phyloP scores from a whole-genome alignment of 2,329 filamentous ascomycete genomes.

The Dryadomyces quercivorus region DNA sequence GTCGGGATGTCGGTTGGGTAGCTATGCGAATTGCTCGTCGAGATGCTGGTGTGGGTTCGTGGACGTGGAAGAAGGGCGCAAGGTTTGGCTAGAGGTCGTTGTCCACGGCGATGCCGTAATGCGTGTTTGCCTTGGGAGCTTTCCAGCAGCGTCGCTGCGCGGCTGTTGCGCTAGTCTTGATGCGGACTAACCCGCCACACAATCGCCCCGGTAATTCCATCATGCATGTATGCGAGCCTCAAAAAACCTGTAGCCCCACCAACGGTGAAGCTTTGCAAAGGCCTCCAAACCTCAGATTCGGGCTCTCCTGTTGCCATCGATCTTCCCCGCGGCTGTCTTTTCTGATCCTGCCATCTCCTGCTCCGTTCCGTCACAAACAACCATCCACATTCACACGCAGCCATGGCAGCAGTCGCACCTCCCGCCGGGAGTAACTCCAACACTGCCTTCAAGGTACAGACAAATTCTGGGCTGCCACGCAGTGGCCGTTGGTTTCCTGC shows the following conservation, averaged over 20 bases:
- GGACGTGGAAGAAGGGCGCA: too few relatives aligned
- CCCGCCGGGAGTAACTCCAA: constrained; percentile 31
- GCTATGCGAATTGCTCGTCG: not conserved
- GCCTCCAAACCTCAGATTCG: not conserved
- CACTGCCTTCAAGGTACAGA: constrained; percentile 45
- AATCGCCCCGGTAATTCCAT: not conserved
- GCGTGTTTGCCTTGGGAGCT: constrained; percentile 5
- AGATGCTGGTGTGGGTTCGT: not conserved
- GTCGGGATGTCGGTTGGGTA: not conserved
- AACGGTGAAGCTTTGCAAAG: constrained; percentile 4
- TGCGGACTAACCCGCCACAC: constrained; percentile 1
- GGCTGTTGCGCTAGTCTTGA: constrained; percentile 9
- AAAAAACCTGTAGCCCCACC: constrained; percentile 1
- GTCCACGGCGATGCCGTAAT: not conserved
- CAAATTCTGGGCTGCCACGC: constrained; percentile 10
- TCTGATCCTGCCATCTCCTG: not conserved
- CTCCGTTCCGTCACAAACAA: not conserved
- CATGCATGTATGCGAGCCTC: constrained; percentile 3
- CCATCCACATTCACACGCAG: constrained; percentile 6
- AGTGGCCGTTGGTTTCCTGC: too few relatives aligned
- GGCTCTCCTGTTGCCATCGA: not conserved
- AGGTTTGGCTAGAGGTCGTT: not conserved
- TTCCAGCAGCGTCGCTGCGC: constrained; percentile 4
- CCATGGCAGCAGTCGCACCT: constrained; percentile 33
- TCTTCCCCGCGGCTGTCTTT: not conserved